A percentile compares a stretch with the other conserved stretches of the same genome.
Conservation (phyloP, 306 rosid species). For the Malus asiatica region DNA sequence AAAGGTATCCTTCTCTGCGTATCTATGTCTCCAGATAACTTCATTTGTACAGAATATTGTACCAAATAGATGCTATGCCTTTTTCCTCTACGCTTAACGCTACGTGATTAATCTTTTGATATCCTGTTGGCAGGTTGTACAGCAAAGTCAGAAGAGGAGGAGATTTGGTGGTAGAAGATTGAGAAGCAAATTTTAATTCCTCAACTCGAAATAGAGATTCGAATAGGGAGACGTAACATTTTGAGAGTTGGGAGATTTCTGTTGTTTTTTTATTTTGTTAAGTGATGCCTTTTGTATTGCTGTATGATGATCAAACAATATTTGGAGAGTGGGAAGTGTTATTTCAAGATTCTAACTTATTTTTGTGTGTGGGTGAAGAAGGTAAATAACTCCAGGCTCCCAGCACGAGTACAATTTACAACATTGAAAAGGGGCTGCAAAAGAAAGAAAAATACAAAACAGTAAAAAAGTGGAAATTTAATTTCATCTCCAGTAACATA, state of each 20-base stretch:
- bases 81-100: too few species aligned
- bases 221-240: conserved; percentile 14
- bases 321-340: conserved; percentile 35
- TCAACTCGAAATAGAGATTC: conserved; percentile 12
- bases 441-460: not conserved
- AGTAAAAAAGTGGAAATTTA: not conserved
- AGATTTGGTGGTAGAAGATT: conserved; percentile 65
- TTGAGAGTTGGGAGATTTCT: conserved; percentile 15
- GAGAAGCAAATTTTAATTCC: conserved; percentile 24
- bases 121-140: conserved; percentile 55
- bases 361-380: not conserved
- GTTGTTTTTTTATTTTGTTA: conserved; percentile 6
- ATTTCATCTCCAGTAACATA: too few species aligned
- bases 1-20: conserved; percentile 34
- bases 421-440: not conserved
- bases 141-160: conserved; percentile 43
- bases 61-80: too few species aligned
- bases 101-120: not conserved
- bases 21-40: not conserved
- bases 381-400: not conserved
- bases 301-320: conserved; percentile 46
- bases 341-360: conserved; percentile 25
- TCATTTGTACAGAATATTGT: not conserved
- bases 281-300: conserved; percentile 42
- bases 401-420: not conserved